Base-by-base conservation (phyloP, 2,329 filamentous ascomycete genomes). In the Fusarium solani-melongenae region DNA sequence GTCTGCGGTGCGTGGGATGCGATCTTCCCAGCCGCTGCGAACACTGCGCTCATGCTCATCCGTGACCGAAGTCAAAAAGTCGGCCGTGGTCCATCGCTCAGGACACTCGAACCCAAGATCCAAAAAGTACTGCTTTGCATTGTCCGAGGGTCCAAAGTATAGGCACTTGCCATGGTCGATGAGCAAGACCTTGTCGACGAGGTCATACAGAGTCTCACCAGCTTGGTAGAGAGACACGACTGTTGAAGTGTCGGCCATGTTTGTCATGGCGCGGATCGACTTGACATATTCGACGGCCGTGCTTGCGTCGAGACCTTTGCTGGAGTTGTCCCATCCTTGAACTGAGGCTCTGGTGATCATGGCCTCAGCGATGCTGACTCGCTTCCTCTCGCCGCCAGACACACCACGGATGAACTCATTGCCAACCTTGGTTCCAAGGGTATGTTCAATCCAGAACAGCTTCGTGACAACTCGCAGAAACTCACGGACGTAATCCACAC, bases 31-130 rank as follows among this genome's bases (percentile, higher is more conserved):
- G 1, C 92, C 92, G 0, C 86, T 81, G 22, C 92, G 88, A 79
- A 95, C 92, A 17, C 88, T 87, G 38, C 94, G 88, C 77, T 94
- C 93, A 11, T 88, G 89, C 1, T 92, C 89, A 79, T 96, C 94
- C 9, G 91, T 94, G 77, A 95, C 91, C 2, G 92, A 94, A 0
- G 93, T 95, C 36, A 95, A 82, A 81, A 95, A 96, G 79, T 96
- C 93, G 20, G 85, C 91, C 0, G 91, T 92, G 0, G 92, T 94
- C 87, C 92, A 90, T 15, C 93, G 88, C 24, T 90, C 87, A 0
- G 93, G 92, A 76, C 92, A 94, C 17, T 89, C 85, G 74, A 94
- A 95, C 0, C 93, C 93, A 38, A 95, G 85, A n/a, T 88, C 83
- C 56, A 91, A 82, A 72, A 95, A 95, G 78, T 93, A 95, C 31